Base-by-base conservation (phyloP, 495 filamentous ascomycete genomes). In the Penicillium nucicola region DNA sequence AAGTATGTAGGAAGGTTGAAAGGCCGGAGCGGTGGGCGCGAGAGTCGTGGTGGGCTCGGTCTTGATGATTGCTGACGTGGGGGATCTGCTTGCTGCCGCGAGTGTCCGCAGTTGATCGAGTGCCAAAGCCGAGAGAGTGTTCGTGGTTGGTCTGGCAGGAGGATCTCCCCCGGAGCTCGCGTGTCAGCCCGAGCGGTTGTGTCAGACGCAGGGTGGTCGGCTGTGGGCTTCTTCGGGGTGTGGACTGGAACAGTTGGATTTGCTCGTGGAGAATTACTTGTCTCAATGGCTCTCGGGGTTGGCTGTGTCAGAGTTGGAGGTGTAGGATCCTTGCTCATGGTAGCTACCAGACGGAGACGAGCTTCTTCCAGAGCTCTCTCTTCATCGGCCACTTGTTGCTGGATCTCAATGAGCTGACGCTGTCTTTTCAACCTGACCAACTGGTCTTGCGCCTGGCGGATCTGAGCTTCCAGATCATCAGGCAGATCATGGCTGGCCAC, bases 321-420 rank as follows among this genome's bases (percentile, higher is more conserved):
- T 2, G 25, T 28, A 28, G 25, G 25, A 5, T 28, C 34, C 23
- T n/a, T 3, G 15, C 22, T 39, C 15, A 22, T 41, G 5, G 30
- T 32, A 22, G 46, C 46, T 18, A 33, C 13, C 4, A 48, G 36
- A 3, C 46, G 35, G 15, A 7, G 19, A 7, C 46, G 46, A 25
- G 46, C 46, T 8, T 13, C 17, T 33, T 48, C 36, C 15, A 48
- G 15, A 20, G 31, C 36, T 7, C 28, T 40, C 11, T 30, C 25
- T 30, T 48, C 46, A n/a, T 48, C 46, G 5, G 46, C 46, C 10
- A 48, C 46, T 19, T 48, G 39, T n/a, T 48, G 46, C 19, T 48
- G 38, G 46, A 48, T 48, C 14, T 48, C 46, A 41, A 48, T 48
- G 36, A 48, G 46, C 30, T 41, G 36, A 4, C 46, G 46, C 25